phyloP scores from a whole-genome alignment of 2,329 filamentous ascomycete genomes.

The Calonectria henricotiae region DNA sequence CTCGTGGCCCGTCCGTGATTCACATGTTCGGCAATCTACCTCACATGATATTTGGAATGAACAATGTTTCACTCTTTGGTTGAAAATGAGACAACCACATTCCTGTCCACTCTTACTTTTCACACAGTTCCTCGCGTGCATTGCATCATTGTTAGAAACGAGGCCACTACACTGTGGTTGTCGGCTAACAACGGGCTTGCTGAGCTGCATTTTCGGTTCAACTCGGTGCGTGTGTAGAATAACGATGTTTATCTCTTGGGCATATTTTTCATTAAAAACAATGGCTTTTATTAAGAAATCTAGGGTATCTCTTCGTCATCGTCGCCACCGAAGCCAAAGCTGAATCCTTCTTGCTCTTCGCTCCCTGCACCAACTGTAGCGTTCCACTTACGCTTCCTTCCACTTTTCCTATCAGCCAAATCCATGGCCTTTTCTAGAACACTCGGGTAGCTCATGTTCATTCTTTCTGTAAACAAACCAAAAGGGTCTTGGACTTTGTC shows the following conservation, averaged over 20 bases:
- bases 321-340: constrained; percentile 70
- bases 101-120: constrained; percentile 8
- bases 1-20: neutral
- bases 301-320: constrained; percentile 67
- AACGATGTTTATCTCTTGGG: too few species aligned
- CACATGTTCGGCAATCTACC: neutral
- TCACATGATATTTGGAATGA: neutral
- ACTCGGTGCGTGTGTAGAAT: neutral
- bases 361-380: constrained; percentile 71
- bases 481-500: constrained; percentile 81
- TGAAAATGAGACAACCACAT: neutral
- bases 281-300: neutral
- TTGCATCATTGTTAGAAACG: neutral
- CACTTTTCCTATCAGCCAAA: constrained; percentile 75
- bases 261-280: neutral
- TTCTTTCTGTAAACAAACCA: constrained; percentile 79
- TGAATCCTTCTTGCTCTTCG: constrained; percentile 61
- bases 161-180: neutral
- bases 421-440: constrained; percentile 77
- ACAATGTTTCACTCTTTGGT: neutral
- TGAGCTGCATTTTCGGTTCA: neutral
- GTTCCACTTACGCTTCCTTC: constrained; percentile 90
- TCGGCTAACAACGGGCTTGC: neutral
- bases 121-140: neutral
- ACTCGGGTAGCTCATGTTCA: constrained; percentile 76